Base-by-base conservation (phyloP, 2,329 filamentous ascomycete genomes). In the Didymella arachidicola region DNA sequence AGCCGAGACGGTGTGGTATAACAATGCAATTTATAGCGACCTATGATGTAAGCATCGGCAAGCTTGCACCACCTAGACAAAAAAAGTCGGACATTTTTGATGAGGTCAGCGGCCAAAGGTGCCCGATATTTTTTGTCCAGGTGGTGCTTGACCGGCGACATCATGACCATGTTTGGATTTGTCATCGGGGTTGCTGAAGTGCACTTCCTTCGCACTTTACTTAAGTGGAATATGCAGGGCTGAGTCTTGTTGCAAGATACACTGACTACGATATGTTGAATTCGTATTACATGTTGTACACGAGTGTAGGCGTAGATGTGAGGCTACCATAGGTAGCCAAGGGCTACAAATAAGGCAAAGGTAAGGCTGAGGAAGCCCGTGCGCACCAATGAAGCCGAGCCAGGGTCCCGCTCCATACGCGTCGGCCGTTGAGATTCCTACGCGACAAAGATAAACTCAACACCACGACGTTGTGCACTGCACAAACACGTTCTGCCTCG, bases 131-230 rank as follows among this genome's bases (percentile, higher is more conserved):
- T n/a, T n/a, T n/a, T n/a, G n/a, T n/a, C n/a, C n/a, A n/a, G n/a
- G n/a, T n/a, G n/a, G n/a, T n/a, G n/a, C n/a, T n/a, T 19, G 18
- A 39, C 22, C 7, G 19, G 46, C 54, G 29, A 42, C 32, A 54
- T 57, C 26, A 54, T 57, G 27, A 36, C 53, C 26, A 54, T 57
- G 27, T 30, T 38, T 32, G 42, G 18, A 58, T 61, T 61, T 57
- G 59, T 61, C 39, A 61, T 61, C 49, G 39, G 12, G 10, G 16
- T 16, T 44, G 30, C 36, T 41, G 42, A 45, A 10, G 36, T 39
- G 38, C 38, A 41, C 38, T 41, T 49, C 14, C n/a, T 18, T 39
- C 46, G 32, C 53, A 30, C 6, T 16, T 29, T 26, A 7, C 34
- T 51, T 41, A 27, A 19, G 14, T 30, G 18, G 26, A 25, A 14